A percentile compares a stretch with the other conserved stretches of the same genome.
Conservation (phyloP, 2,329 filamentous ascomycete genomes). For the Cladosporium cucumerinum region DNA sequence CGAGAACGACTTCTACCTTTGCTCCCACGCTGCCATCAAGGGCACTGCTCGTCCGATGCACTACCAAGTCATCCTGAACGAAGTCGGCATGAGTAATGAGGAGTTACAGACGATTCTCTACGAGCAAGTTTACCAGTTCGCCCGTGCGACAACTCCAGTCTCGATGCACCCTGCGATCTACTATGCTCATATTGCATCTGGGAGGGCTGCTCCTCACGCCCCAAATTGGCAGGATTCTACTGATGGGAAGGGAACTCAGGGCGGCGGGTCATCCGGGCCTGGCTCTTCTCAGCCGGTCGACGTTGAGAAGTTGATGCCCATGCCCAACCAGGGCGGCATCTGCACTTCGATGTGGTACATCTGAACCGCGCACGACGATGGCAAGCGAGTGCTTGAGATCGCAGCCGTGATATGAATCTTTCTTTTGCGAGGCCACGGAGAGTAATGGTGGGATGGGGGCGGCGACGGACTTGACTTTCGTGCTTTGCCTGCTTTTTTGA, state of each 20-base stretch:
- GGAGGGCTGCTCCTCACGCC: slow-evolving; percentile 75
- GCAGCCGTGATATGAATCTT: not conserved
- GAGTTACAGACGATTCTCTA: slow-evolving; percentile 86
- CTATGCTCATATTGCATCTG: slow-evolving; percentile 87
- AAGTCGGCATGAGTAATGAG: slow-evolving; percentile 64
- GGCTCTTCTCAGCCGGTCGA: slow-evolving; percentile 21
- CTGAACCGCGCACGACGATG: slow-evolving; percentile 27
- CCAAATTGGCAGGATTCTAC: slow-evolving; percentile 35
- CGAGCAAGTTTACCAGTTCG: slow-evolving; percentile 87
- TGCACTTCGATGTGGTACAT: slow-evolving; percentile 50
- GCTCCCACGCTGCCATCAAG: slow-evolving; percentile 76
- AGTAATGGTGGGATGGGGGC: not conserved
- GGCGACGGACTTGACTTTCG: not conserved
- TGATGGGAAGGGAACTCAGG: slow-evolving; percentile 20
- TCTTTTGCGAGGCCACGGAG: not conserved
- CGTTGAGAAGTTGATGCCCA: slow-evolving; percentile 39
- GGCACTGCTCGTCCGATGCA: slow-evolving; percentile 82
- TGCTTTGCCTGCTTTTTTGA: not conserved
- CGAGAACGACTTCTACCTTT: slow-evolving; percentile 82
- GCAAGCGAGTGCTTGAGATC: not conserved
- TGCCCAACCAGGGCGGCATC: slow-evolving; percentile 41
- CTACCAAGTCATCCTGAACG: slow-evolving; percentile 85
- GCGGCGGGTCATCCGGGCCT: slow-evolving; percentile 15
- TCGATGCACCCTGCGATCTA: slow-evolving; percentile 87
- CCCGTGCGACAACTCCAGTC: slow-evolving; percentile 86